A percentile compares a stretch with the other conserved stretches of the same genome.
Conservation (phyloP, 768 basidiomycete species). For the Hirschioporus abietinus region DNA sequence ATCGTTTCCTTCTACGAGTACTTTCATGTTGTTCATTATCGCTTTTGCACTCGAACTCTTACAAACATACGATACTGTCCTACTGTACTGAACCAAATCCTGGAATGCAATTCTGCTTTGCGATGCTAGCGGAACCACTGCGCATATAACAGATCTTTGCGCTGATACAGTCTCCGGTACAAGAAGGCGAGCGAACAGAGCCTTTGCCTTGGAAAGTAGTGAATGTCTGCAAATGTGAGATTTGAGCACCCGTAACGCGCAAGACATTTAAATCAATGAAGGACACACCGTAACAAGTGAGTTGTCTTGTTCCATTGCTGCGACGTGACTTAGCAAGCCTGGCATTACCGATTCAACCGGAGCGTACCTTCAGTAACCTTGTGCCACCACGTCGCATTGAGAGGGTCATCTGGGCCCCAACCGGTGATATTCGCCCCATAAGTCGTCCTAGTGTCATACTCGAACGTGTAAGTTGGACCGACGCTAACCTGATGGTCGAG, state of each 20-base stretch:
- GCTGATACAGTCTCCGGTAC: conserved; percentile 52
- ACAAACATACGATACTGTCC: neutral
- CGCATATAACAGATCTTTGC: conserved; percentile 78
- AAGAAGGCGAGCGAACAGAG: conserved; percentile 47
- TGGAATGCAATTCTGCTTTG: conserved; percentile 47
- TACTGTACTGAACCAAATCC: conserved; percentile 64
- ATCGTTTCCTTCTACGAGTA: no score
- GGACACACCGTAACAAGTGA: neutral
- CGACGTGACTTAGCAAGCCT: neutral
- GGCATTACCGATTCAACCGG: neutral
- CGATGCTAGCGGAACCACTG: conserved; percentile 64
- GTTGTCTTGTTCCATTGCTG: conserved; percentile 6
- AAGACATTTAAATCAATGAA: neutral
- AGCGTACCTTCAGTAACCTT: conserved; percentile 62
- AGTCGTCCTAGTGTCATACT: conserved; percentile 65
- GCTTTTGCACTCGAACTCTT: neutral
- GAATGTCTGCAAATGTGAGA: conserved; percentile 61
- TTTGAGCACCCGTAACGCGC: conserved; percentile 26
- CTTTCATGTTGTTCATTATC: neutral
- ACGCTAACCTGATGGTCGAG: conserved; percentile 50
- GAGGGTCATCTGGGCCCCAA: conserved; percentile 60
- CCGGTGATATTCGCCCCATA: conserved; percentile 54
- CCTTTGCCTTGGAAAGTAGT: conserved; percentile 69
- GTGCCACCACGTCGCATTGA: conserved; percentile 85
- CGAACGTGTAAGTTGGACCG: conserved; percentile 61